A percentile compares a stretch with the other conserved stretches of the same genome.
Conservation (phyloP, 139 green algal species). For the Trebouxia sp. region DNA sequence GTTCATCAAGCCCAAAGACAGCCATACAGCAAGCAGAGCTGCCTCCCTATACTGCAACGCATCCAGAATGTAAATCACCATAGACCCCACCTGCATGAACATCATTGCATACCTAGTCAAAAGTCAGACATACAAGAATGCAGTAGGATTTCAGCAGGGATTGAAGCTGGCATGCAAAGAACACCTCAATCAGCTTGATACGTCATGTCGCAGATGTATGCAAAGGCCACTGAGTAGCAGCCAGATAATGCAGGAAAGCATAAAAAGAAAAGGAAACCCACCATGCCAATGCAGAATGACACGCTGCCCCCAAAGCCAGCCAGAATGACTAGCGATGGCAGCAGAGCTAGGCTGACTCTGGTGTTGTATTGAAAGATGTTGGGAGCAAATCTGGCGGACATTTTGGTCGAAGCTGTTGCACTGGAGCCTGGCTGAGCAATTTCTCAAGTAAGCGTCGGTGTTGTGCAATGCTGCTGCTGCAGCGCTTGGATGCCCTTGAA, state of each 20-base stretch:
- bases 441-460: too few species aligned
- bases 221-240: not conserved
- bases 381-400: slow-evolving; percentile 45
- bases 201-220: not conserved
- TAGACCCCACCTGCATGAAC: slow-evolving; percentile 59
- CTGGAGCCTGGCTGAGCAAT: too few species aligned
- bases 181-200: not conserved
- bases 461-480: too few species aligned
- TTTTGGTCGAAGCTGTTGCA: too few species aligned
- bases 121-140: not conserved
- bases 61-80: slow-evolving; percentile 92
- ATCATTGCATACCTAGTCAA: not conserved
- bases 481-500: too few species aligned
- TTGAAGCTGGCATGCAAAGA: not conserved
- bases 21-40: slow-evolving; percentile 79
- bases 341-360: slow-evolving; percentile 57
- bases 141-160: not conserved
- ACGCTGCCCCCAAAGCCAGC: slow-evolving; percentile 66
- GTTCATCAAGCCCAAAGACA: slow-evolving; percentile 67
- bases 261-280: too few species aligned
- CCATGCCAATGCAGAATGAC: slow-evolving; percentile 63
- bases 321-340: slow-evolving; percentile 78
- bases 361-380: slow-evolving; percentile 68
- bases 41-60: slow-evolving; percentile 75
- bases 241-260: not conserved